Conservation (phyloP, 805 yeast species). For the Metschnikowia hibisci region DNA sequence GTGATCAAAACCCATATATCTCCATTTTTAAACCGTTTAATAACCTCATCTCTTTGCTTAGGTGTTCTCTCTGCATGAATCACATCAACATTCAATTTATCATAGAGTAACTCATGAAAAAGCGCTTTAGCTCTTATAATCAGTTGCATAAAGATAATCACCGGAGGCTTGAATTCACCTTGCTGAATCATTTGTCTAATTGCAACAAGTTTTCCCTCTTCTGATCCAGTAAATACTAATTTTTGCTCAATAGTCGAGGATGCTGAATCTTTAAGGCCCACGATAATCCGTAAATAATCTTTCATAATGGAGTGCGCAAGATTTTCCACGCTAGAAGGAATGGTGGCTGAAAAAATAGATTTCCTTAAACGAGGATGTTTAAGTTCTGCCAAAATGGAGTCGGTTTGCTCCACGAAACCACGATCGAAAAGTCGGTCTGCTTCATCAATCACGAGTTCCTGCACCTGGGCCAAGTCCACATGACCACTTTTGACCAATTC, state of each 20-base stretch:
- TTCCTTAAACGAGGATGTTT: constrained; percentile 51
- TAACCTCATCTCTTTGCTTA: constrained; percentile 78
- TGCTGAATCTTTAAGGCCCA: constrained; percentile 94
- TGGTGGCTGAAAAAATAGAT: constrained; percentile 91
- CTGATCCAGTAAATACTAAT: constrained; percentile 83
- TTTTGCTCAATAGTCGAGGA: constrained; percentile 77
- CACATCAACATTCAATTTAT: constrained; percentile 88
- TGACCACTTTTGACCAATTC: constrained; percentile 65
- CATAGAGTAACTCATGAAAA: constrained; percentile 89
- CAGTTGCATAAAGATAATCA: constrained; percentile 85
- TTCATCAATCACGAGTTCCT: constrained; percentile 83
- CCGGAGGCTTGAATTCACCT: constrained; percentile 89
- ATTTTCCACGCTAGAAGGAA: constrained; percentile 90
- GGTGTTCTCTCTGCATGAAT: constrained; percentile 94
- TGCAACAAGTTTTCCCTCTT: constrained; percentile 91
- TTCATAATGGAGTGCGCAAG: constrained; percentile 81
- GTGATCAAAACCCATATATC: constrained; percentile 95
- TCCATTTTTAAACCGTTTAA: constrained; percentile 81
- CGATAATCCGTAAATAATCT: constrained; percentile 79
- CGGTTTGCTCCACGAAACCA: constrained; percentile 87
- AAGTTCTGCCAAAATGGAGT: constrained; percentile 66
- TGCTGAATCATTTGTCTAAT: constrained; percentile 80
- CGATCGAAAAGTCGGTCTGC: constrained; percentile 91
- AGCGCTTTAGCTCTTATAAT: constrained; percentile 92
- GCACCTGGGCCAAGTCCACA: constrained; percentile 61